These are phyloP conservation scores for Fistulinella cinereoalba DNA, from an alignment of 1,284 basidiomycete species.

Conservation along the genomic window DNA sequence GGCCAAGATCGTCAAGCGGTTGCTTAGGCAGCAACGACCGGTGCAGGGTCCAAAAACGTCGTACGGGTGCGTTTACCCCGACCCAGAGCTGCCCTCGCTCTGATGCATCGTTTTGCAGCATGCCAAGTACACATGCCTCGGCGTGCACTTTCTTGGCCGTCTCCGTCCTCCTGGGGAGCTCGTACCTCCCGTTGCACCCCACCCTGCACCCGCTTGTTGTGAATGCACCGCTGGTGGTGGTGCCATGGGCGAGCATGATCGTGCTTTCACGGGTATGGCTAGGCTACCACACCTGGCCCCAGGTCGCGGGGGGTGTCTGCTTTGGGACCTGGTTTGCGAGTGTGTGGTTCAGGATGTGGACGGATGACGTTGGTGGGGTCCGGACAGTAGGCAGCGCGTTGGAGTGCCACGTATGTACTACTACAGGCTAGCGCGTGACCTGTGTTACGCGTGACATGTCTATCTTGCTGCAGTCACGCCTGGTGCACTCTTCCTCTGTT, in stretches of 20 bases:
- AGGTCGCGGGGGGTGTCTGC: conserved; percentile 65
- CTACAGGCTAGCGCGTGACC: not conserved
- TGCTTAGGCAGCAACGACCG: conserved; percentile 74
- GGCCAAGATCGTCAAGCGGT: conserved; percentile 67
- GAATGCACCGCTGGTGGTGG: conserved; percentile 44
- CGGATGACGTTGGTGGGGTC: conserved; percentile 19
- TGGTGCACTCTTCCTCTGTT: conserved; percentile 1
- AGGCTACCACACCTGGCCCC: conserved; percentile 77
- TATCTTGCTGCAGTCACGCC: conserved; percentile 20
- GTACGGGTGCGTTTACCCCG: conserved; percentile 54
- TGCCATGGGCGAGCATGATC: conserved; percentile 57
- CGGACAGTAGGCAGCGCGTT: conserved; percentile 15
- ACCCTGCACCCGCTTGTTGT: conserved; percentile 38
- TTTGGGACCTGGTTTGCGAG: conserved; percentile 59
- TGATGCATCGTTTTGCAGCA: conserved; percentile 44
- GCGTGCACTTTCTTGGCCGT: conserved; percentile 68
- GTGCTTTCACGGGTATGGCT: conserved; percentile 73
- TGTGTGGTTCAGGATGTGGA: conserved; percentile 66
- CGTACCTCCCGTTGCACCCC: conserved; percentile 51
- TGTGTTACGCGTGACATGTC: conserved; percentile 18
- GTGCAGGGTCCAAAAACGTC: conserved; percentile 48
- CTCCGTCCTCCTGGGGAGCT: conserved; percentile 62
- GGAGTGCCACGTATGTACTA: conserved; percentile 13
- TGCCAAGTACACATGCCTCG: conserved; percentile 89
- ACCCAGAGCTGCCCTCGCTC: conserved; percentile 4